These are phyloP conservation scores for Mortierella sp. DNA, from an alignment of 371 early-diverging fungal species.

Conservation along the genomic window DNA sequence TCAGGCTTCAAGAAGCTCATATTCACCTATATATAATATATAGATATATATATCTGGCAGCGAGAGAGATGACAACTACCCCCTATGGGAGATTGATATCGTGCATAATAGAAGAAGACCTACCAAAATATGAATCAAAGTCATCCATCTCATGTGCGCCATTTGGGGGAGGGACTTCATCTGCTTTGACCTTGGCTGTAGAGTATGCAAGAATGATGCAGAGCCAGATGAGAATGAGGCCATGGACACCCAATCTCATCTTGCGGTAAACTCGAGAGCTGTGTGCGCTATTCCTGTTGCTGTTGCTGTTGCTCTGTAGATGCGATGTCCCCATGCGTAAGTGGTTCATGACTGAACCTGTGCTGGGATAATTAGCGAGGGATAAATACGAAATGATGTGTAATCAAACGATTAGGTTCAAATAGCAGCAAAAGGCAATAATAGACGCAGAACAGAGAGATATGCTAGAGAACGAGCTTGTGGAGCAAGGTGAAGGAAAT, in stretches of 20 bases:
- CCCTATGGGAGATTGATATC: neutral
- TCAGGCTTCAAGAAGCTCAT: neutral
- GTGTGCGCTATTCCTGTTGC: conserved; percentile 2
- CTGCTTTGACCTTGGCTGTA: conserved; percentile 24
- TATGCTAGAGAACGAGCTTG: neutral
- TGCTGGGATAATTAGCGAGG: neutral
- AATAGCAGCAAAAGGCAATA: neutral
- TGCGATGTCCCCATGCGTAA: neutral
- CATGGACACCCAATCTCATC: conserved; percentile 23
- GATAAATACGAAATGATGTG: neutral
- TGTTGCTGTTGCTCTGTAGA: conserved; percentile 3
- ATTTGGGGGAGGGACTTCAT: conserved; percentile 25
- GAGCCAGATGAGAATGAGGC: conserved; percentile 43
- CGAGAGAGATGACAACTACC: neutral
- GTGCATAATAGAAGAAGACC: conserved; percentile 1
- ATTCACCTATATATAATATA: too few species aligned
- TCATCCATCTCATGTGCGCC: conserved; percentile 14
- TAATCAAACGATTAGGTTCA: neutral
- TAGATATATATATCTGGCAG: neutral
- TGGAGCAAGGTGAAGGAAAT: neutral
- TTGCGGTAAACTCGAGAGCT: neutral
- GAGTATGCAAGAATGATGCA: conserved; percentile 35
- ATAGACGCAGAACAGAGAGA: neutral
- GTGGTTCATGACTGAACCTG: conserved; percentile 20
- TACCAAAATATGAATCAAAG: conserved; percentile 45